A percentile compares a stretch with the other conserved stretches of the same genome.
phyloP scores from a whole-genome alignment of 345 rosid genomes.

The Gossypium ekmanianum region DNA sequence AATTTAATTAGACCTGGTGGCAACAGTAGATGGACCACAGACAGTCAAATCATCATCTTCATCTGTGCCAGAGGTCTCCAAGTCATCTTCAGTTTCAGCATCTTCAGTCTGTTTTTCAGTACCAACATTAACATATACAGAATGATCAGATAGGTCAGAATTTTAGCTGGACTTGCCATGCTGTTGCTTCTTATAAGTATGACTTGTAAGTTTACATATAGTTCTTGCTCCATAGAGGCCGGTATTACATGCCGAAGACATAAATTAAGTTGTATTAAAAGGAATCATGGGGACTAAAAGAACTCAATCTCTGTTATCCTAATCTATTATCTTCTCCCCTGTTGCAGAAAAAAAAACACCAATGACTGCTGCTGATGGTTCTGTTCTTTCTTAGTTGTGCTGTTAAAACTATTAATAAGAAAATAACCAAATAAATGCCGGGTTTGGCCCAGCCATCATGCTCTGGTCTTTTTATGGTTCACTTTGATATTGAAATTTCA shows the following conservation, averaged over 20 bases:
- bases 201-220: conserved; percentile 16
- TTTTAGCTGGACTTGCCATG: conserved; percentile 79
- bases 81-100: conserved; percentile 40
- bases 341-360: conserved; percentile 58
- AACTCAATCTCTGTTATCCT: conserved; percentile 7
- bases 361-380: conserved; percentile 97
- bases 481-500: background rate
- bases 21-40: conserved; percentile 23
- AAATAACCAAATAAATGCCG: background rate
- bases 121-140: conserved; percentile 23
- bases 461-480: background rate
- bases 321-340: conserved; percentile 14
- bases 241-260: background rate
- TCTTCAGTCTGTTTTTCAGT: conserved; percentile 26
- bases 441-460: background rate
- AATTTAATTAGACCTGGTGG: conserved; percentile 39
- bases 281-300: background rate
- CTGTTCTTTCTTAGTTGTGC: conserved; percentile 43
- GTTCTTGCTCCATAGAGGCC: background rate
- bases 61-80: conserved; percentile 37
- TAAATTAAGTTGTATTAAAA: background rate
- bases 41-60: conserved; percentile 37
- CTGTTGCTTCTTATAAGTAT: conserved; percentile 93
- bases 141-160: conserved; percentile 34
- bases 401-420: background rate